phyloP scores from a whole-genome alignment of 2,329 filamentous ascomycete genomes.

The Ceratocystis destructans region DNA sequence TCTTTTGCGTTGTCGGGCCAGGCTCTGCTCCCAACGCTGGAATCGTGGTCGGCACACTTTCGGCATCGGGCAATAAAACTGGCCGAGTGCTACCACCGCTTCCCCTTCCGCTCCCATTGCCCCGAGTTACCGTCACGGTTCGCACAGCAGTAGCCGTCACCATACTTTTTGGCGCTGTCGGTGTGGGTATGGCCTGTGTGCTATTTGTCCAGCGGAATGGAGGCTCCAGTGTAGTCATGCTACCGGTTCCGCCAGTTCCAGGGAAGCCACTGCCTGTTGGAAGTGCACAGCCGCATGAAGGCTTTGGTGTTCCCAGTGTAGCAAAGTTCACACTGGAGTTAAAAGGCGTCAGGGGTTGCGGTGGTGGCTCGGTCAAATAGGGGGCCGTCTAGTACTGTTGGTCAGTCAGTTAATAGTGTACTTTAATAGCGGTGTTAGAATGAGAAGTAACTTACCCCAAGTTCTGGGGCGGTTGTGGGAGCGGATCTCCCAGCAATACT shows the following conservation, averaged over 20 bases:
- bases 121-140: slow-evolving; percentile 12
- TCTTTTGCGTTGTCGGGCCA: neutral
- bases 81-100: neutral
- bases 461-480: neutral
- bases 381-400: neutral
- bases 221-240: neutral
- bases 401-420: slow-evolving; percentile 6
- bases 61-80: slow-evolving; percentile 8
- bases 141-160: slow-evolving; percentile 14
- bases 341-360: slow-evolving; percentile 14
- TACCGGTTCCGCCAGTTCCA: neutral
- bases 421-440: neutral
- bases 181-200: neutral
- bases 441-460: neutral
- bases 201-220: slow-evolving; percentile 9
- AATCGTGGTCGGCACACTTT: slow-evolving; percentile 15
- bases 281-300: neutral
- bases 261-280: neutral
- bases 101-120: neutral
- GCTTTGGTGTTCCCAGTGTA: slow-evolving; percentile 6
- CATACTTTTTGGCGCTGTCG: neutral
- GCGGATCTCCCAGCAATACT: too few species aligned
- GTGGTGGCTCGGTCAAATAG: neutral
- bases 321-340: slow-evolving; percentile 17
- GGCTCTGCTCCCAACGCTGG: slow-evolving; percentile 14